Evolutionary conservation across 208 protist species (phyloP), one percentile per base, ranked within the genome.

Genomic region (Endotrypanum monterogeii): DNA sequence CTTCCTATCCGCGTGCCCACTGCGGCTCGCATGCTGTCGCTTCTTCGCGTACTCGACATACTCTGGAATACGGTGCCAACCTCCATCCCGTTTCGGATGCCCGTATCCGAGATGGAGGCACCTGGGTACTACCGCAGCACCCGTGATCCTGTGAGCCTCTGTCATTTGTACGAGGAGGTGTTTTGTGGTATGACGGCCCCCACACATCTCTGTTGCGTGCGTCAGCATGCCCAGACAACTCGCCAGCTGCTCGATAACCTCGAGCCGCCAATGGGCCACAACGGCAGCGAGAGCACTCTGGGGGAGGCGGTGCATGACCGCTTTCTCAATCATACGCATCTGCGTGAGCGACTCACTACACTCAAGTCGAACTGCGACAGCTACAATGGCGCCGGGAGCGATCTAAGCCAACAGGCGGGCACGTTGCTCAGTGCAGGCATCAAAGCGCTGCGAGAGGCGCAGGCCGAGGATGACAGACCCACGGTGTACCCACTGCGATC

Each of bases 31-130:
- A 54, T 84, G 61, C 76, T 82, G 56, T 51, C 73, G 41, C 77
- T 92, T 51, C 80, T 92, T 67, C 80, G 76, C 35, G 85, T 86
- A 20, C 55, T 92, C 23, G 90, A 95, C 56, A 61, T 73, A 23
- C 51, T 90, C 41, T 92, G 88, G 89, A 65, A 41, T 52, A 55
- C 75, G 16, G n/a, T 56, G 20, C 76, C 80, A 5, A 57, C 57
- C 14, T 57, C 73, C 12, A 55, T 74, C 39, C 30, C 84, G 30
- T 95, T 95, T 68, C 85, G 85, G 3, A 77, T 92, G 18, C 89
- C 91, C 16, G 91, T 95, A 2, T 84, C 81, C 20, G 91, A 93
- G 82, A 84, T 76, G 73, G 85, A 93, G 79, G 91, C 88, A 23
- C 86, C 88, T 41, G 41, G 83, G 54, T 95, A 95, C 76, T 87